phyloP scores from a whole-genome alignment of 306 rosid genomes.

The Vachellia collinsii region DNA sequence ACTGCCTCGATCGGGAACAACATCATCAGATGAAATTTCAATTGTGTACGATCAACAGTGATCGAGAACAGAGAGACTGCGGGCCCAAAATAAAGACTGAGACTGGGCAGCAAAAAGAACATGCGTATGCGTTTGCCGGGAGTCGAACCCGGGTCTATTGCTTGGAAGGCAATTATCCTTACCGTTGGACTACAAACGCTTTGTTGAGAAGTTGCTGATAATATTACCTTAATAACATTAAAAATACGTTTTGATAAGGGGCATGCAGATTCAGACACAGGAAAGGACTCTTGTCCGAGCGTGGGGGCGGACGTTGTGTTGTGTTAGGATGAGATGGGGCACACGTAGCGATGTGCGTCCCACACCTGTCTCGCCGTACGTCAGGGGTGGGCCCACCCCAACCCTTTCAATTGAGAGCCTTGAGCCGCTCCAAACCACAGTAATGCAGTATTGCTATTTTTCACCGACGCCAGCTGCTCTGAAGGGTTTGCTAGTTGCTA shows the following conservation, averaged over 20 bases:
- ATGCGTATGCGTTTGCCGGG: conserved; percentile 7
- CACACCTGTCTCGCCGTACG: neutral
- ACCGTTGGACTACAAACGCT: conserved; percentile 36
- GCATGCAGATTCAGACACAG: neutral
- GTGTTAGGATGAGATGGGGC: too few relatives aligned
- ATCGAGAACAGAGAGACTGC: neutral
- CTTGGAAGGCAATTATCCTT: conserved; percentile 35
- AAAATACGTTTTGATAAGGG: neutral
- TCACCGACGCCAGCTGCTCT: neutral
- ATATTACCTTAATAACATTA: too few relatives aligned
- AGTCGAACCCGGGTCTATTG: conserved; percentile 33
- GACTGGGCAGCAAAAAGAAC: too few relatives aligned
- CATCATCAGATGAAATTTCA: conserved; percentile 11
- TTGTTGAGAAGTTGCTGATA: neutral
- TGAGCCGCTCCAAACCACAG: neutral
- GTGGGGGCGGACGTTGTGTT: too few relatives aligned
- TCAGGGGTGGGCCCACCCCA: neutral
- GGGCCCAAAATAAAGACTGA: too few relatives aligned
- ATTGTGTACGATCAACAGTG: conserved; percentile 8
- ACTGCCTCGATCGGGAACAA: conserved; percentile 6
- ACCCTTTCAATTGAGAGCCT: neutral
- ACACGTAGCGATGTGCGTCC: neutral
- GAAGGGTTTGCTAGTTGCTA: neutral
- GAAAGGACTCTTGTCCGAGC: neutral
- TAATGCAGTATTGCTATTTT: neutral